phyloP scores from a whole-genome alignment of 2,329 filamentous ascomycete species.

The Blumeria graminis region DNA sequence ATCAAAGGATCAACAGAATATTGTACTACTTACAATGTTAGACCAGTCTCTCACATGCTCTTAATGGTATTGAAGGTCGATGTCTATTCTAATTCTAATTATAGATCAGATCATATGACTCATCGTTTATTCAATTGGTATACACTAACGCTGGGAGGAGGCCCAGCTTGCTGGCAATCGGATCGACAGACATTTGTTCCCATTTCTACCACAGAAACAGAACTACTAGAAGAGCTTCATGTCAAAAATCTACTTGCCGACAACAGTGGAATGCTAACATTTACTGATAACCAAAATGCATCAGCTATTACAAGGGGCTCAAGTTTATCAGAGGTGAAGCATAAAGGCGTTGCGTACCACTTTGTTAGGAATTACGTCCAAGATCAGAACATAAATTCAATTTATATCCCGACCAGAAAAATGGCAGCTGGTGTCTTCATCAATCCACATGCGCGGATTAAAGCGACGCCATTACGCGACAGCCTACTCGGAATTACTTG shows the following conservation, averaged over 20 bases:
- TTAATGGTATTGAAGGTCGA: neutral
- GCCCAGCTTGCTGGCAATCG: neutral
- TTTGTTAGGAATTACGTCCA: neutral
- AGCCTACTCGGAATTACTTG: neutral
- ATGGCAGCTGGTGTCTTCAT: constrained; percentile 1
- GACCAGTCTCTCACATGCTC: neutral
- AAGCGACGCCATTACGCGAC: neutral
- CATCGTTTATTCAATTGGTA: neutral
- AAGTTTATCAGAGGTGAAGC: neutral
- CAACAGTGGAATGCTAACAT: neutral
- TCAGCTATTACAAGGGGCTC: neutral
- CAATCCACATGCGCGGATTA: neutral
- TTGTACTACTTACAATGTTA: neutral
- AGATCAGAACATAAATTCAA: neutral
- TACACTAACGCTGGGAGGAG: neutral
- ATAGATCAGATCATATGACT: neutral
- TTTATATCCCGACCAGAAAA: neutral
- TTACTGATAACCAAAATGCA: neutral
- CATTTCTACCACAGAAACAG: neutral
- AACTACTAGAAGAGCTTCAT: neutral
- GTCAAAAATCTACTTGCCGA: neutral
- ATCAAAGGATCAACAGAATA: neutral
- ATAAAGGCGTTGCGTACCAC: constrained; percentile 1
- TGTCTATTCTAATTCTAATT: neutral
- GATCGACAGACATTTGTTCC: neutral